Evolutionary conservation across 23 red algal species (phyloP), one percentile per base, ranked within the genome.

Genomic region (Agarophyton chilense): DNA sequence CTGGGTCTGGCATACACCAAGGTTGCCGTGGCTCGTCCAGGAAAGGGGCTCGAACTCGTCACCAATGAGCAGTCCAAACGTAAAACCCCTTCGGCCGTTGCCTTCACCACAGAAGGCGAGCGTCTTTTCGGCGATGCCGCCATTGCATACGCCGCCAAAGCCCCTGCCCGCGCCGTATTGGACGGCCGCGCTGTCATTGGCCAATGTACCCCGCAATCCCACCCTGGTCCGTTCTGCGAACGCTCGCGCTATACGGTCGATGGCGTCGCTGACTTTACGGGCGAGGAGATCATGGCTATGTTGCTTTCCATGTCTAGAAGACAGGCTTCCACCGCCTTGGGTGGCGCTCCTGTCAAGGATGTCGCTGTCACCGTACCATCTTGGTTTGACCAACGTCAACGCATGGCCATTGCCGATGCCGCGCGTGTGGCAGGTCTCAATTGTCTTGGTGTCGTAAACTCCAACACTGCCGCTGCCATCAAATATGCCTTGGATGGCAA

Each of bases 111-210:
- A 1, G 97, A 95, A 56, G 82, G 86, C 31, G 94, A 94, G 87
- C 90, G 94, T 45, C 78, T 93, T n/a, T 99, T 99, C 52, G 97
- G 97, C 81, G 93, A 99, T 72, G 84, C 94, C 34, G 97, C 93
- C 7, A 55, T 94, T 12, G 88, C 93, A 10, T 89, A 90, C 81
- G 83, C 90, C 86, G 87, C 84, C 32, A 91, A 93, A 56, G 72
- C 81, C 44, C 90, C 91, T 8, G 18, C 50, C 11, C 89, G 89
- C 52, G 90, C 84, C 43, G 49, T 97, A 4, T 84, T 92, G 14
- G 80, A 91, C 83, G 94, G 81, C 21, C 87, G 94, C 24, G 8
- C 61, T 17, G 28, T 96, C 42, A 78, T 96, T 43, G 94, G 67
- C 18, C 38, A 66, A 42, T 87, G 94, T 60, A 18, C 31, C 14